phyloP scores from a whole-genome alignment of 306 rosid genomes.

The Glycyrrhiza uralensis region DNA sequence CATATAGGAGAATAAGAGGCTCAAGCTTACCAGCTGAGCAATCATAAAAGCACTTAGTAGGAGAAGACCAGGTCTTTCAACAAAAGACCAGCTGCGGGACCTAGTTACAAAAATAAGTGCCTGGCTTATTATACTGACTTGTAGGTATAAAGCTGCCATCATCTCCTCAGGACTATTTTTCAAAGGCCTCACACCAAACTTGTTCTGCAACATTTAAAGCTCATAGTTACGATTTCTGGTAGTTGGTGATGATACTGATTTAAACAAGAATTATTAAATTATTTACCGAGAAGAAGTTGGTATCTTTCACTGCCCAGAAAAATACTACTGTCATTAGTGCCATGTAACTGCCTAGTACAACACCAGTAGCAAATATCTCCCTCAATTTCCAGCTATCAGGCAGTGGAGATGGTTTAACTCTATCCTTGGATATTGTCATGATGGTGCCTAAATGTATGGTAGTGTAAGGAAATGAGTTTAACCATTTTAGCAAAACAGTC shows the following conservation, averaged over 20 bases:
- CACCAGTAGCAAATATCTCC: conserved; percentile 89
- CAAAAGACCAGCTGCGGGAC: conserved; percentile 86
- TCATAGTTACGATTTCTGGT: neutral
- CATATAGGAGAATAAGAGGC: neutral
- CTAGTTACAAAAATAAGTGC: conserved; percentile 89
- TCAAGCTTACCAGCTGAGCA: conserved; percentile 75
- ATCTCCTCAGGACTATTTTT: conserved; percentile 22
- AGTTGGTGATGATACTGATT: neutral
- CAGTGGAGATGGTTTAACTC: conserved; percentile 90
- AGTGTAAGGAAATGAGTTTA: conserved; percentile 19
- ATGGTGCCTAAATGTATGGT: conserved; percentile 63
- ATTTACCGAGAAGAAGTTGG: conserved; percentile 68
- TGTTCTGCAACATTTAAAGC: conserved; percentile 44
- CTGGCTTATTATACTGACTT: conserved; percentile 93
- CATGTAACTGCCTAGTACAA: conserved; percentile 85
- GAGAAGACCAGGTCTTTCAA: conserved; percentile 84
- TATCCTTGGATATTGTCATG: conserved; percentile 90
- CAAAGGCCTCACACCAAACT: conserved; percentile 46
- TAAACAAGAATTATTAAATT: neutral
- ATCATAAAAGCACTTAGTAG: conserved; percentile 60
- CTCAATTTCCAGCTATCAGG: conserved; percentile 93
- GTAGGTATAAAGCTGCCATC: conserved; percentile 91
- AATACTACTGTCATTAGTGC: conserved; percentile 93
- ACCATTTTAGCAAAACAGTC: neutral
- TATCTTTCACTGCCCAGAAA: conserved; percentile 71